phyloP scores from a whole-genome alignment of 495 filamentous ascomycete genomes.

The Massariosphaeria phaeospora region DNA sequence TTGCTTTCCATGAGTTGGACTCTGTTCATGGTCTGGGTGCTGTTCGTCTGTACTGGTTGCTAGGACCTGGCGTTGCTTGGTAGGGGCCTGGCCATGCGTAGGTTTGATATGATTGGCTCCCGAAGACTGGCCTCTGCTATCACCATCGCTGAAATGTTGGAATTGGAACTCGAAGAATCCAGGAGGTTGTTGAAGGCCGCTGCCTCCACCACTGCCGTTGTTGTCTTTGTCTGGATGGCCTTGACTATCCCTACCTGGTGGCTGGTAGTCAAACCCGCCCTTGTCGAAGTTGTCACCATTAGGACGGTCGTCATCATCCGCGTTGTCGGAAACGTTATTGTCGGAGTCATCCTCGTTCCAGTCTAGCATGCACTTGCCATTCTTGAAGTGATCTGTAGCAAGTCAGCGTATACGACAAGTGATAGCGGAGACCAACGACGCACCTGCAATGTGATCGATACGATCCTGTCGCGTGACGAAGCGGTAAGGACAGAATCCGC shows the following conservation, averaged over 20 bases:
- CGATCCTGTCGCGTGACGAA: constrained; percentile 25
- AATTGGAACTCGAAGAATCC: constrained; percentile 8
- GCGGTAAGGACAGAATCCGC: constrained; percentile 29
- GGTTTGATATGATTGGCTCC: not conserved
- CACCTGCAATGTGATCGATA: constrained; percentile 29
- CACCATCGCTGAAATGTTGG: not conserved
- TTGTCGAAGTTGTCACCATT: constrained; percentile 15
- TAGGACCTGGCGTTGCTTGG: not conserved
- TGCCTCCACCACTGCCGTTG: constrained; percentile 2
- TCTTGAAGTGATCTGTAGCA: constrained; percentile 26
- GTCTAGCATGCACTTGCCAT: constrained; percentile 30
- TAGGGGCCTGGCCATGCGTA: not conserved
- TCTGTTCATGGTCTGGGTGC: not conserved
- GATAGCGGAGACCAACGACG: not conserved
- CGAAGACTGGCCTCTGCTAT: not conserved
- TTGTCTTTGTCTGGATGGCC: constrained; percentile 1
- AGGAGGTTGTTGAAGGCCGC: not conserved
- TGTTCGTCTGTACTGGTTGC: not conserved
- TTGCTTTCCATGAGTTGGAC: not conserved
- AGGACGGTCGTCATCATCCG: constrained; percentile 9
- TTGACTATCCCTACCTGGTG: not conserved
- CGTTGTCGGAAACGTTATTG: constrained; percentile 5
- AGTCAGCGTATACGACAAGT: not conserved
- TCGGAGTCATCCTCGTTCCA: constrained; percentile 28
- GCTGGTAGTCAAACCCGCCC: not conserved